Percentiles rank a stretch among this genome's conserved stretches.
Conservation (phyloP, 2,329 filamentous ascomycete genomes). For the Neodidymelliopsis sp. region DNA sequence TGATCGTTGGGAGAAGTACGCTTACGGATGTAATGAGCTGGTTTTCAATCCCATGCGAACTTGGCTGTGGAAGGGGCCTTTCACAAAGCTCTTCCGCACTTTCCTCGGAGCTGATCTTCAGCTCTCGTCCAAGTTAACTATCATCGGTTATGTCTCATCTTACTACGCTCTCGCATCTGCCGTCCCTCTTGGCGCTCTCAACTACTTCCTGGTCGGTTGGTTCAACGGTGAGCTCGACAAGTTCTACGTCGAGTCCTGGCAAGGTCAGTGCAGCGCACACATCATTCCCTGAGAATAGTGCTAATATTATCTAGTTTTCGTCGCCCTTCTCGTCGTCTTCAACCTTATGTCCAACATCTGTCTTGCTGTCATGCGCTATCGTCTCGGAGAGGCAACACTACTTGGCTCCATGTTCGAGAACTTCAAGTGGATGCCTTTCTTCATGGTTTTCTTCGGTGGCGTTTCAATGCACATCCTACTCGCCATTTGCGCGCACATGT, state of each 20-base stretch:
- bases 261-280: conserved; percentile 46
- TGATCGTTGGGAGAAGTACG: conserved; percentile 61
- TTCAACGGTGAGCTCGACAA: conserved; percentile 76
- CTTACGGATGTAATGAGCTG: conserved; percentile 72
- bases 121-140: conserved; percentile 70
- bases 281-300: not conserved
- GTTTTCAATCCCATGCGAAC: conserved; percentile 69
- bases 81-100: conserved; percentile 67
- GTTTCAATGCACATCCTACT: conserved; percentile 80
- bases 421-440: conserved; percentile 67
- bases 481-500: conserved; percentile 81
- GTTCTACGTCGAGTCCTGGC: conserved; percentile 77
- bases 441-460: conserved; percentile 81
- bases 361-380: conserved; percentile 67
- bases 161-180: conserved; percentile 73
- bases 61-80: conserved; percentile 67
- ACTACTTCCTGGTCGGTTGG: conserved; percentile 75
- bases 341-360: conserved; percentile 65
- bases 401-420: conserved; percentile 62
- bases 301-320: conserved; percentile 50
- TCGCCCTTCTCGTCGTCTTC: conserved; percentile 67
- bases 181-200: conserved; percentile 68
- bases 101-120: conserved; percentile 68
- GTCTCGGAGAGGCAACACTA: conserved; percentile 61
- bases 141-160: conserved; percentile 72